Conservation (phyloP, 352 stramenopile genomes). For the Saprolegnia diclina region DNA sequence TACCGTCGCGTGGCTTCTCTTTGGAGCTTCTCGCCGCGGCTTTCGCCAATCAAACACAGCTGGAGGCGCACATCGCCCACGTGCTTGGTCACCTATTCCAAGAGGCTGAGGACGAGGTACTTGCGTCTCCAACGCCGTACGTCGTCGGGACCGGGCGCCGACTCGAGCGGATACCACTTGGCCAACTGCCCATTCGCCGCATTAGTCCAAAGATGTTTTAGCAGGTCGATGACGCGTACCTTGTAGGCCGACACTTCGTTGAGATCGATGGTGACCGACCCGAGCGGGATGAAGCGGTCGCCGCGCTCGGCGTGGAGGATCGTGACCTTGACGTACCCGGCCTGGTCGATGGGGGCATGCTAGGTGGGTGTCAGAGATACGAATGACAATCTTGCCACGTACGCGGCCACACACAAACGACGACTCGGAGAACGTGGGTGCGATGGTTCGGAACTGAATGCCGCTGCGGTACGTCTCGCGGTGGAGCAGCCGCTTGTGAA, state of each 20-base stretch:
- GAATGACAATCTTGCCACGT: background rate
- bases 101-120: too few species aligned
- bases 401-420: constrained; percentile 54
- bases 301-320: constrained; percentile 51
- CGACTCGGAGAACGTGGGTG: constrained; percentile 55
- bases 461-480: constrained; percentile 47
- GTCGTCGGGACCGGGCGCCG: constrained; percentile 38
- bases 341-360: constrained; percentile 43
- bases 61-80: constrained; percentile 51
- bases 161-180: constrained; percentile 45
- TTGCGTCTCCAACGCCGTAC: too few species aligned
- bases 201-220: background rate
- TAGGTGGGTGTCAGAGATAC: constrained; percentile 1
- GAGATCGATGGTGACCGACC: constrained; percentile 42
- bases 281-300: constrained; percentile 53
- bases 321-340: constrained; percentile 43
- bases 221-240: constrained; percentile 17
- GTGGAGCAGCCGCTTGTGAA: constrained; percentile 35
- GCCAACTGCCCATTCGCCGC: constrained; percentile 1
- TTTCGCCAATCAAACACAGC: constrained; percentile 55
- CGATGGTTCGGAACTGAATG: constrained; percentile 49
- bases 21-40: constrained; percentile 54
- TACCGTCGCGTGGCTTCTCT: constrained; percentile 37
- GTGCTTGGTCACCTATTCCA: constrained; percentile 28
- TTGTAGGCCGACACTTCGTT: constrained; percentile 46